Conservation (phyloP, 345 rosid genomes). For the Ailanthus altissimus region DNA sequence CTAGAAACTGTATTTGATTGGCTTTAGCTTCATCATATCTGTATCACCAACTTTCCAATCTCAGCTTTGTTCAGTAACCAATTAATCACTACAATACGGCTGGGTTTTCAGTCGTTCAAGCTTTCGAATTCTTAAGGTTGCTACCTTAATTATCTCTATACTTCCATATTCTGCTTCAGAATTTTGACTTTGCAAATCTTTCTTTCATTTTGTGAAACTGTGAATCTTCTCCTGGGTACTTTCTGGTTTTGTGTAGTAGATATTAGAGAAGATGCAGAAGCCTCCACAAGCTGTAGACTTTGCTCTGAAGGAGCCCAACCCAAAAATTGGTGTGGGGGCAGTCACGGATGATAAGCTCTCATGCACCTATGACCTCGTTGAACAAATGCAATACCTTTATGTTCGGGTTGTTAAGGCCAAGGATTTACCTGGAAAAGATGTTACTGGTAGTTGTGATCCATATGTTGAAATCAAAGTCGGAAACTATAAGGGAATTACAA, state of each 20-base stretch:
- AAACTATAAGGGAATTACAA: slow-evolving; percentile 83
- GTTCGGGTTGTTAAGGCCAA: slow-evolving; percentile 89
- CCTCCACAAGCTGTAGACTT: slow-evolving; percentile 69
- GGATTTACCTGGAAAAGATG: slow-evolving; percentile 80
- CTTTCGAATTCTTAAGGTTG: not conserved
- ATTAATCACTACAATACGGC: not conserved
- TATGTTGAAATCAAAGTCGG: slow-evolving; percentile 92
- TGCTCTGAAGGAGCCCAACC: slow-evolving; percentile 89
- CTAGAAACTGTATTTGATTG: slow-evolving; percentile 3
- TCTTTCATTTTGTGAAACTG: not conserved
- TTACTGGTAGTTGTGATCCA: slow-evolving; percentile 85
- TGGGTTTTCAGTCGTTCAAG: not conserved
- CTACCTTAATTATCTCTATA: not conserved
- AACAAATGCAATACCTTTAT: slow-evolving; percentile 97
- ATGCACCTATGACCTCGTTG: slow-evolving; percentile 92
- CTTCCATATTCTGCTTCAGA: slow-evolving; percentile 9
- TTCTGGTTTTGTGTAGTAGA: slow-evolving; percentile 4
- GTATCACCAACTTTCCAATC: not conserved
- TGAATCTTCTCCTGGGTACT: not conserved
- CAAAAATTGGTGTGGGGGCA: slow-evolving; percentile 84
- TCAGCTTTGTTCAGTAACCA: slow-evolving; percentile 10
- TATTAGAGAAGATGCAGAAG: slow-evolving; percentile 66
- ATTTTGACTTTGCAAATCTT: slow-evolving; percentile 19
- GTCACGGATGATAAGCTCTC: slow-evolving; percentile 74
- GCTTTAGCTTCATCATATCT: slow-evolving; percentile 13